A percentile compares a stretch with the other conserved stretches of the same genome.
These are phyloP conservation scores for Tieghemostelium lacteum DNA, from an alignment of 78 protist genomes.

Conservation along the genomic window DNA sequence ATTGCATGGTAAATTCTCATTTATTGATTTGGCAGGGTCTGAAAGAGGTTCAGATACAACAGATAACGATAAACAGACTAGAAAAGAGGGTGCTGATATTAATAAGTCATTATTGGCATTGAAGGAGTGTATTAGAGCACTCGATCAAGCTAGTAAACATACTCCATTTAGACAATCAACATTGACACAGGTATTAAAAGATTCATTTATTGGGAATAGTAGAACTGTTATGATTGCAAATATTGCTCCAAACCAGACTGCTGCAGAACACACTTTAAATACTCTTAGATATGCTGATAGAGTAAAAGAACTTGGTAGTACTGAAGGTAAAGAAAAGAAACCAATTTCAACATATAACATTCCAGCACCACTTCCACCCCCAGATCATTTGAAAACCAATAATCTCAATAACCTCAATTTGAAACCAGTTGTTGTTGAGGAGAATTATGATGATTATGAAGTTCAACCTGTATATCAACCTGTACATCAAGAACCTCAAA, in stretches of 20 bases:
- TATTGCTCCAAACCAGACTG: constrained; percentile 86
- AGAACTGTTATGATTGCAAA: constrained; percentile 96
- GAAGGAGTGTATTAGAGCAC: constrained; percentile 97
- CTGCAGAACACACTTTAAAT: constrained; percentile 95
- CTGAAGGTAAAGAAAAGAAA: constrained; percentile 28
- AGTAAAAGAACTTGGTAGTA: constrained; percentile 86
- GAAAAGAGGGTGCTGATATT: constrained; percentile 97
- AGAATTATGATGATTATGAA: neutral
- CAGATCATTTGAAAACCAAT: constrained; percentile 26
- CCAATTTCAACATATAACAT: constrained; percentile 48
- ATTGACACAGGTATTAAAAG: constrained; percentile 94
- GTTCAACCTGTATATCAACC: neutral
- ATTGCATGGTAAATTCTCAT: constrained; percentile 87
- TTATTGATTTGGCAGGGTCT: constrained; percentile 97
- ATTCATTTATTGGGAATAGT: constrained; percentile 93
- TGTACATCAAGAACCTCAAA: neutral
- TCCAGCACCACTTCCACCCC: constrained; percentile 75
- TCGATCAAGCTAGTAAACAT: constrained; percentile 87
- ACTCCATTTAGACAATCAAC: constrained; percentile 94
- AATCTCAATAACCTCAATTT: neutral
- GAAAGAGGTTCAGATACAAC: constrained; percentile 94
- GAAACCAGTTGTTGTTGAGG: neutral
- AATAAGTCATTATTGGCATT: constrained; percentile 94
- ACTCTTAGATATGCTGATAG: constrained; percentile 96
- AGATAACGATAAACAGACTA: constrained; percentile 89